Evolutionary conservation across 2,329 filamentous ascomycete genomes (phyloP), one percentile per base, ranked within the genome.

Genomic region (Lecanosticta acicola): DNA sequence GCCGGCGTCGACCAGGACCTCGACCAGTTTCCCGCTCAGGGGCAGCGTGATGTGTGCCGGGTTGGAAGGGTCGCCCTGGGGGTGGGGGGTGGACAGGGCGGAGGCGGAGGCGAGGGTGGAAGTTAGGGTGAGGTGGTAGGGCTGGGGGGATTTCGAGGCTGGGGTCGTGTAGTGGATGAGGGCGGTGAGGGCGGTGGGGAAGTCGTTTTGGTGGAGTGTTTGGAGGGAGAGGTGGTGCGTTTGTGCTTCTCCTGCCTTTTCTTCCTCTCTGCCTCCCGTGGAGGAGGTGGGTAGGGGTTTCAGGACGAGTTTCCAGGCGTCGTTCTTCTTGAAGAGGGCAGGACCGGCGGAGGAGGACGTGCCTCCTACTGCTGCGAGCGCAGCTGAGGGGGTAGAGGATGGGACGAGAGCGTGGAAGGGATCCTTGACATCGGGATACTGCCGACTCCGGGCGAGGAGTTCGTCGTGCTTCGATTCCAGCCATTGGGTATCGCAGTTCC

Each of bases 21-120:
- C 80, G 1, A 82, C 73, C 19, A 83, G 53, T 48, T 77, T 80
- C 0, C 80, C 80, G 0, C 76, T 71, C 11, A 83, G 73, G 0
- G 79, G 79, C 5, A 82, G 66, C 2, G 73, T 65, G 13, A 81
- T 65, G 50, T 83, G 79, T 3, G 64, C 61, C 0, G 71, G 66
- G 52, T 82, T 72, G 0, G 60, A 64, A 0, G 68, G 66, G 43
- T 78, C 70, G 4, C 74, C 78, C 26, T 72, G 68, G 1, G 73
- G 68, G 53, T 78, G 76, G 14, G 59, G 54, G 1, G 60, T 57
- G 35, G 38, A 43, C 14, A 58, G 50, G 0, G 66, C 69, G 24
- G 55, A 68, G 5, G 64, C 61, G 2, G 69, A 71, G 4, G 70
- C 77, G 7, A 66, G 66, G 1, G 67, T 68, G 2, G 74, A 59